phyloP scores from a whole-genome alignment of 2,329 filamentous ascomycete genomes.

The Sphaceloma murrayae region DNA sequence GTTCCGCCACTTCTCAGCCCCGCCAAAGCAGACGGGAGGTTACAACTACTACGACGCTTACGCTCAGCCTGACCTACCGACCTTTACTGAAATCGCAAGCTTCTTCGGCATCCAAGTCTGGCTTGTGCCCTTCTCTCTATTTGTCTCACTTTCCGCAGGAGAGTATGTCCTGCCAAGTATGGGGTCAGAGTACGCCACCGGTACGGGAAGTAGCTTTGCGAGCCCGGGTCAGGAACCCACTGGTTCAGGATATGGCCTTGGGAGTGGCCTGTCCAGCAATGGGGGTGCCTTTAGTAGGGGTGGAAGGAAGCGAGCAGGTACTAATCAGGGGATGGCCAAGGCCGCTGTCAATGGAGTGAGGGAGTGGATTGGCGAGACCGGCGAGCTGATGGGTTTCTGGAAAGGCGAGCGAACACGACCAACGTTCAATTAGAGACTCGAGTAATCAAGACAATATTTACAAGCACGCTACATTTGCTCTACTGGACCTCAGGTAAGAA shows the following conservation, averaged over 20 bases:
- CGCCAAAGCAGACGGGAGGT: constrained; percentile 50
- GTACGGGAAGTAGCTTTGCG: constrained; percentile 44
- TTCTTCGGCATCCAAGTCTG: constrained; percentile 96
- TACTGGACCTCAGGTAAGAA: constrained; percentile 16
- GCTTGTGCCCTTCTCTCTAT: constrained; percentile 90
- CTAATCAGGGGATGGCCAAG: constrained; percentile 46
- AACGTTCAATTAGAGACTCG: constrained; percentile 14
- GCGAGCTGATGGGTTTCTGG: constrained; percentile 54
- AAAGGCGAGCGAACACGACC: constrained; percentile 47
- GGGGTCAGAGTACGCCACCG: constrained; percentile 63
- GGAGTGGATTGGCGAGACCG: constrained; percentile 56
- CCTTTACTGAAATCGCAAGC: constrained; percentile 87
- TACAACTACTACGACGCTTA: constrained; percentile 26
- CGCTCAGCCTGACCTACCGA: constrained; percentile 49
- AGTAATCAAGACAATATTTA: constrained; percentile 16
- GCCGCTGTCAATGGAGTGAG: constrained; percentile 49
- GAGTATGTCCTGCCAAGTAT: constrained; percentile 94
- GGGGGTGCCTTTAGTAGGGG: constrained; percentile 27
- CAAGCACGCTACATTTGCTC: constrained; percentile 16
- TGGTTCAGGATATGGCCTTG: constrained; percentile 17
- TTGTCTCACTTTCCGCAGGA: constrained; percentile 85
- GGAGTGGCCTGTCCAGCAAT: constrained; percentile 38
- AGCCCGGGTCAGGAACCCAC: constrained; percentile 34
- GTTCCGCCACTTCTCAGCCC: constrained; percentile 81
- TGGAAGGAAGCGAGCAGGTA: constrained; percentile 43